Conservation (phyloP, 345 rosid species). For the Syzygium aromaticum region DNA sequence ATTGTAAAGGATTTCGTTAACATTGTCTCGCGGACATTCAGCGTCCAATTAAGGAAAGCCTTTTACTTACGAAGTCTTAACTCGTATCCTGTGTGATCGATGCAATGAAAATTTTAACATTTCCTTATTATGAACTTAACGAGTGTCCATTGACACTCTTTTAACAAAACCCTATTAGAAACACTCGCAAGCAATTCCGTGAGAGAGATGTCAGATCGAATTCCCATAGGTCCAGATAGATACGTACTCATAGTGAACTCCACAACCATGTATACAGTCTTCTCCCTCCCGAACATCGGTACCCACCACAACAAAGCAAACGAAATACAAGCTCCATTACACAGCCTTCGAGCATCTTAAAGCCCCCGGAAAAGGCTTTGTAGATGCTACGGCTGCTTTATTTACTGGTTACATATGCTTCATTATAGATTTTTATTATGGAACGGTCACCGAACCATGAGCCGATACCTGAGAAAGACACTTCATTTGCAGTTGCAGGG, state of each 20-base stretch:
- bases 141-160: too few species aligned
- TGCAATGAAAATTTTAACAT: not conserved
- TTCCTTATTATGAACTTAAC: not conserved
- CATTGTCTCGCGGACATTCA: not conserved
- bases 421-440: not conserved
- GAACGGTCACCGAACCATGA: not conserved
- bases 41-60: not conserved
- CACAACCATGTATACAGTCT: not conserved
- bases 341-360: not conserved
- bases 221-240: not conserved
- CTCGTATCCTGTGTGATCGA: not conserved
- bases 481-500: conserved; percentile 32
- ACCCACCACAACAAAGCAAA: not conserved
- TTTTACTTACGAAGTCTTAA: too few species aligned
- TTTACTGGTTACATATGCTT: not conserved
- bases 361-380: not conserved
- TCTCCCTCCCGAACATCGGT: not conserved
- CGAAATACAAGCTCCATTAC: not conserved
- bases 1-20: not conserved
- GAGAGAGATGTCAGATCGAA: not conserved
- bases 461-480: not conserved
- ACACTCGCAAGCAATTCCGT: not conserved
- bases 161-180: not conserved
- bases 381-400: not conserved
- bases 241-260: not conserved